A percentile compares a stretch with the other conserved stretches of the same genome.
Conservation (phyloP, 176 grass and related monocot genomes). For the Carex parvula region DNA sequence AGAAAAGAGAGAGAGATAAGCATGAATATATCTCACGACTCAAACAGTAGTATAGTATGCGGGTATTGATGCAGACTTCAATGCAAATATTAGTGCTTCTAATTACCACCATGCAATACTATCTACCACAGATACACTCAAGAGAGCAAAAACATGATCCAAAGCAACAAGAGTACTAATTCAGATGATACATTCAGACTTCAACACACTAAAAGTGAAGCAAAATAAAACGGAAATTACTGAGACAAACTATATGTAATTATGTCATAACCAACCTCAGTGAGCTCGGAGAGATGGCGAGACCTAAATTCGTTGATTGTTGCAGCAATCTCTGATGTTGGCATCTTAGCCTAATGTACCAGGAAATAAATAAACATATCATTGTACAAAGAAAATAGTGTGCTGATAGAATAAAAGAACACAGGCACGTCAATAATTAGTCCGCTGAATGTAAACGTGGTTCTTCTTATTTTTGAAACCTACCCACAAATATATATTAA, state of each 20-base stretch:
- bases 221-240: conserved; percentile 2
- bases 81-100: not conserved
- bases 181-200: conserved; percentile 7
- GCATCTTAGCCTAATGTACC: conserved; percentile 70
- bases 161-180: conserved; percentile 16
- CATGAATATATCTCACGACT: not conserved
- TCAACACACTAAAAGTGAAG: not conserved
- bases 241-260: not conserved
- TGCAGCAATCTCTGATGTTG: conserved; percentile 88
- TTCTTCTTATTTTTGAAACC: not conserved
- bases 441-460: not conserved
- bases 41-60: not conserved
- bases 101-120: not conserved
- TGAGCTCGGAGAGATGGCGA: conserved; percentile 92
- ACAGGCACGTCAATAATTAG: not conserved
- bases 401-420: conserved; percentile 7
- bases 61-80: not conserved
- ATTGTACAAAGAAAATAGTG: not conserved
- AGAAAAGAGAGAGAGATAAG: not conserved
- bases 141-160: not conserved
- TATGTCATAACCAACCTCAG: conserved; percentile 52
- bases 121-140: not conserved
- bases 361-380: conserved; percentile 9
- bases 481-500: not conserved
- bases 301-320: conserved; percentile 86